Conservation (phyloP, 2,329 filamentous ascomycete genomes). For the Didymosphaeria variabile region DNA sequence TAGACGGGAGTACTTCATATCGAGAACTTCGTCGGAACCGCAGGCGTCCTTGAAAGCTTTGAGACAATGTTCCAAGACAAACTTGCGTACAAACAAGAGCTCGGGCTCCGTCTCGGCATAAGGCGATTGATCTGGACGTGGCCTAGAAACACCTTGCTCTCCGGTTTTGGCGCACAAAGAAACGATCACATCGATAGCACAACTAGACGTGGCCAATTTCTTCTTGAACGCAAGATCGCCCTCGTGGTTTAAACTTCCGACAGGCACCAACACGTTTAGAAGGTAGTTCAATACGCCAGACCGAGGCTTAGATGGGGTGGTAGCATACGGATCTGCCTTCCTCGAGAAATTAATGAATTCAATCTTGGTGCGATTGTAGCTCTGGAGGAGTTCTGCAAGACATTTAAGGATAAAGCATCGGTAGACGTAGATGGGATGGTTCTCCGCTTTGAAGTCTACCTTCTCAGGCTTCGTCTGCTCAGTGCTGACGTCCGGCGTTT, state of each 20-base stretch:
- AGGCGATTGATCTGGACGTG: slow-evolving; percentile 35
- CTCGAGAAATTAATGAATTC: slow-evolving; percentile 99
- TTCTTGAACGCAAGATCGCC: slow-evolving; percentile 85
- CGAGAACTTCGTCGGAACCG: slow-evolving; percentile 78
- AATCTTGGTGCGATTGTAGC: slow-evolving; percentile 93
- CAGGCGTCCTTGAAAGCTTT: slow-evolving; percentile 92
- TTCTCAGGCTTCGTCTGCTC: slow-evolving; percentile 70
- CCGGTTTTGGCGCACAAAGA: slow-evolving; percentile 88
- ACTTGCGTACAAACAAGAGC: slow-evolving; percentile 90
- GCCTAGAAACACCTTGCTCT: slow-evolving; percentile 72
- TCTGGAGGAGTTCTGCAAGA: slow-evolving; percentile 86
- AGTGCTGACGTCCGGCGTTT: slow-evolving; percentile 22
- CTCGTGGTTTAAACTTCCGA: slow-evolving; percentile 72
- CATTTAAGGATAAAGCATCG: slow-evolving; percentile 94
- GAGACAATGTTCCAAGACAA: slow-evolving; percentile 91
- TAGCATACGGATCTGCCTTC: slow-evolving; percentile 81
- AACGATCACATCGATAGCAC: slow-evolving; percentile 86
- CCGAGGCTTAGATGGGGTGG: slow-evolving; percentile 91
- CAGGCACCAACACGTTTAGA: slow-evolving; percentile 77
- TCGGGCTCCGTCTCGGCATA: slow-evolving; percentile 79
- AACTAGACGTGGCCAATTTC: slow-evolving; percentile 81
- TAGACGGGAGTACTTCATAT: slow-evolving; percentile 87
- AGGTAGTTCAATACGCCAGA: slow-evolving; percentile 94
- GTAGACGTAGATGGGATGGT: slow-evolving; percentile 96
- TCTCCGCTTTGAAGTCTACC: slow-evolving; percentile 83